Percentiles rank a stretch among this genome's conserved stretches.
Conservation (phyloP, 1,284 basidiomycete species). For the Lignosus rhinocerotis region DNA sequence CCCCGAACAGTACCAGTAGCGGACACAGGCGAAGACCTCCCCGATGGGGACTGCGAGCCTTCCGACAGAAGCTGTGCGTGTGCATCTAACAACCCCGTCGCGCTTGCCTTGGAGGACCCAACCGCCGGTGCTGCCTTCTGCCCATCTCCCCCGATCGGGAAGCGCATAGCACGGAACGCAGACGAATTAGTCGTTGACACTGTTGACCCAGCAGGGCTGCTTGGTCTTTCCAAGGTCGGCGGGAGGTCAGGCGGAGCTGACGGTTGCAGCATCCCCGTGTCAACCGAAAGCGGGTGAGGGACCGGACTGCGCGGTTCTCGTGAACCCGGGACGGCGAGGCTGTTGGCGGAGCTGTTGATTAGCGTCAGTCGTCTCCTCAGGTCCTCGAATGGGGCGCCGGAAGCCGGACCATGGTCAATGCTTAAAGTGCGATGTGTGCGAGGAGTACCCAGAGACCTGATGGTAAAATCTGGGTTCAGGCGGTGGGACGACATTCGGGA, state of each 20-base stretch:
- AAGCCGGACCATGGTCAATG: constrained; percentile 38
- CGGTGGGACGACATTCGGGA: constrained; percentile 39
- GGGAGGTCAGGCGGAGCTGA: constrained; percentile 38
- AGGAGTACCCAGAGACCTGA: constrained; percentile 47
- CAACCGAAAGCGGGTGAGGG: constrained; percentile 31
- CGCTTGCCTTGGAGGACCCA: constrained; percentile 77
- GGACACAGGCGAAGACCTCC: constrained; percentile 68
- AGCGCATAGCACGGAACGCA: constrained; percentile 53
- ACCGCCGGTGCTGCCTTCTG: constrained; percentile 85
- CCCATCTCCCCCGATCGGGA: constrained; percentile 70
- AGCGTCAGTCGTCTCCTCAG: constrained; percentile 67
- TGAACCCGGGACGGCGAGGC: constrained; percentile 48
- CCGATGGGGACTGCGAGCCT: constrained; percentile 65
- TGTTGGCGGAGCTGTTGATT: constrained; percentile 69
- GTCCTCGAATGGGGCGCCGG: constrained; percentile 70
- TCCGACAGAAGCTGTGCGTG: constrained; percentile 64
- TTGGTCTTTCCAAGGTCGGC: constrained; percentile 51
- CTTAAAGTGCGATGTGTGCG: constrained; percentile 47
- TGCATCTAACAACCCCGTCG: constrained; percentile 72
- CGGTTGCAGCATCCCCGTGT: constrained; percentile 31
- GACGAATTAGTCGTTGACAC: constrained; percentile 67
- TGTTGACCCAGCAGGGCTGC: constrained; percentile 74
- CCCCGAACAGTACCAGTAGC: constrained; percentile 53
- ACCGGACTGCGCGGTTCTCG: constrained; percentile 45
- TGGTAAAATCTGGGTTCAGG: constrained; percentile 37